These are phyloP conservation scores for Candolleomyces eurysporus DNA, from an alignment of 768 basidiomycete genomes.

Conservation along the genomic window DNA sequence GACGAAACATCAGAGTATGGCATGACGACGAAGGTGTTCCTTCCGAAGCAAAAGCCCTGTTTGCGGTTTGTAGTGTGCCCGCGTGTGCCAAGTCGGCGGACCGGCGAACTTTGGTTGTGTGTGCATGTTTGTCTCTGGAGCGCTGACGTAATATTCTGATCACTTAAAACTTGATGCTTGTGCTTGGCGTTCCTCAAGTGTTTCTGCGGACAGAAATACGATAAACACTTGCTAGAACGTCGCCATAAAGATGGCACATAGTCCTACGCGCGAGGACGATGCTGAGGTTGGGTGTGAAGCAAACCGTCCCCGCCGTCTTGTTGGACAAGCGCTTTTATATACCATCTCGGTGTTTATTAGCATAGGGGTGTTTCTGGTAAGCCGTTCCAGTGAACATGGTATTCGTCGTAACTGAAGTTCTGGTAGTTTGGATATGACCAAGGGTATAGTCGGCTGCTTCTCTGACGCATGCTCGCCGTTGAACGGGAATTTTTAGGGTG, in stretches of 20 bases:
- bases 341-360: constrained; percentile 79
- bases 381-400: constrained; percentile 23
- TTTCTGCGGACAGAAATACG: too few species aligned
- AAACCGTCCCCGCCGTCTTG: constrained; percentile 50
- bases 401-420: background rate
- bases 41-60: too few species aligned
- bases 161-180: background rate
- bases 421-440: constrained; percentile 82
- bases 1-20: constrained; percentile 55
- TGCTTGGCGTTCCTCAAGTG: background rate
- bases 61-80: too few species aligned
- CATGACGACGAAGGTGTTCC: constrained; percentile 36
- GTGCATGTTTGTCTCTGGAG: background rate
- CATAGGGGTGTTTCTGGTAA: constrained; percentile 81
- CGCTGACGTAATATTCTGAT: background rate
- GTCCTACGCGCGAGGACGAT: constrained; percentile 30
- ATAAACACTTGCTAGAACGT: constrained; percentile 6
- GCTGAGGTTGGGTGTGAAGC: constrained; percentile 30
- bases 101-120: constrained; percentile 6
- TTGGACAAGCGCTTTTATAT: constrained; percentile 77
- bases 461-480: constrained; percentile 9
- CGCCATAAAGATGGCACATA: constrained; percentile 37
- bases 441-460: constrained; percentile 46
- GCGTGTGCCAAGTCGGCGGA: constrained; percentile 10
- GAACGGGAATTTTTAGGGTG: constrained; percentile 46